Conservation (phyloP, 1,139 yeast species). For the Kodamaea plutei region DNA sequence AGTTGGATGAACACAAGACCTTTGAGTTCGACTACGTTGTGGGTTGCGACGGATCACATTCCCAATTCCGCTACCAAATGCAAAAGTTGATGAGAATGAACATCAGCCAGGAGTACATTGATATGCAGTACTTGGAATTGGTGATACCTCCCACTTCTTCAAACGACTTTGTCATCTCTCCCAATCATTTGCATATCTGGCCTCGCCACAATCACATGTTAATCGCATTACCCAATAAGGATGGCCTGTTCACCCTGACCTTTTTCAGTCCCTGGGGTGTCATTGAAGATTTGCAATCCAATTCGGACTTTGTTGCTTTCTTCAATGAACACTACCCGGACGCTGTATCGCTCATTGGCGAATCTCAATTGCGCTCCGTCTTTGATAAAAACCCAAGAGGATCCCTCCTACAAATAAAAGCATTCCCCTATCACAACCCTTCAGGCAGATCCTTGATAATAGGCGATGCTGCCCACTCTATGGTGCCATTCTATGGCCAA, state of each 20-base stretch:
- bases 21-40: slow-evolving; percentile 54
- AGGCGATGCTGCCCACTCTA: slow-evolving; percentile 94
- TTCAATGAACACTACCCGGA: slow-evolving; percentile 67
- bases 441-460: slow-evolving; percentile 62
- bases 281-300: slow-evolving; percentile 49
- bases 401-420: slow-evolving; percentile 62
- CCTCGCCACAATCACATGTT: slow-evolving; percentile 84
- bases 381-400: slow-evolving; percentile 69
- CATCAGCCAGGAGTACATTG: slow-evolving; percentile 72
- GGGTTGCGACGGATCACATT: slow-evolving; percentile 87
- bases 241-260: slow-evolving; percentile 87
- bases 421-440: slow-evolving; percentile 65
- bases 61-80: slow-evolving; percentile 66
- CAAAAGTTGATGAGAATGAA: slow-evolving; percentile 69
- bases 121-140: slow-evolving; percentile 78
- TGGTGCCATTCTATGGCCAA: slow-evolving; percentile 97
- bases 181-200: slow-evolving; percentile 89
- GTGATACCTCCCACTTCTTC: slow-evolving; percentile 52
- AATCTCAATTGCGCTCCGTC: slow-evolving; percentile 46
- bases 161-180: slow-evolving; percentile 38
- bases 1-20: slow-evolving; percentile 12
- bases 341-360: slow-evolving; percentile 66
- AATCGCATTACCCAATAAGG: slow-evolving; percentile 80
- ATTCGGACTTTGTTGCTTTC: slow-evolving; percentile 47
- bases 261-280: slow-evolving; percentile 78